A percentile compares a stretch with the other conserved stretches of the same genome.
Conservation (phyloP, 768 basidiomycete genomes). For the Amanita rubescens region DNA sequence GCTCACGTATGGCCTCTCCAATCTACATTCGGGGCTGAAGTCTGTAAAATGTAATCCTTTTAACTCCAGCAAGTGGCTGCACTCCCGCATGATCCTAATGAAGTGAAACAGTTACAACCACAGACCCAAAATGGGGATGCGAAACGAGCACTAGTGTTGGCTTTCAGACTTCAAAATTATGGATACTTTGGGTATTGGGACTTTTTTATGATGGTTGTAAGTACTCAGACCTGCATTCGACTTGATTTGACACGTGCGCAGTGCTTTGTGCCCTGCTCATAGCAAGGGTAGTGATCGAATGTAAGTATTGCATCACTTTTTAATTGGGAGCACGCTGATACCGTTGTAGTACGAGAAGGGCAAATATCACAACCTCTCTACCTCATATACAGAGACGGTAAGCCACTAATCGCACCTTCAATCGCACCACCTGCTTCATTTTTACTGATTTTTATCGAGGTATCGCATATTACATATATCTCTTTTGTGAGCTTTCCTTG, state of each 20-base stretch:
- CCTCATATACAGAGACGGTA: conserved; percentile 6
- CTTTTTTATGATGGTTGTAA: conserved; percentile 1
- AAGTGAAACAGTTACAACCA: not conserved
- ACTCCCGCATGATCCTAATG: not conserved
- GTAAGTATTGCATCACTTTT: not conserved
- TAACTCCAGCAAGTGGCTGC: not conserved
- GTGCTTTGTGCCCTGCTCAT: not conserved
- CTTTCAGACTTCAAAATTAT: not conserved
- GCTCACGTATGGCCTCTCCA: not conserved
- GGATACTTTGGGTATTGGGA: not conserved
- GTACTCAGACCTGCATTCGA: not conserved
- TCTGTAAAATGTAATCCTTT: not conserved
- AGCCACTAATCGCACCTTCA: not conserved
- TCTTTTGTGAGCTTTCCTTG: not conserved
- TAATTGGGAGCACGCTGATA: not conserved
- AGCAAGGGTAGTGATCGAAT: not conserved
- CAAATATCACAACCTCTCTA: not conserved
- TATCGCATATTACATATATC: conserved; percentile 3
- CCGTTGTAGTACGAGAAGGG: not conserved
- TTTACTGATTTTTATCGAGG: not conserved
- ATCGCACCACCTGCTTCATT: not conserved
- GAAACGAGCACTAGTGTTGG: not conserved
- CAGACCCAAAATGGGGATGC: not conserved
- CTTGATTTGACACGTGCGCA: not conserved
- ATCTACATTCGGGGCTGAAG: not conserved